Evolutionary conservation across 176 grass and related monocot species (phyloP).

Genomic region (Bonia amplexicaulis): DNA sequence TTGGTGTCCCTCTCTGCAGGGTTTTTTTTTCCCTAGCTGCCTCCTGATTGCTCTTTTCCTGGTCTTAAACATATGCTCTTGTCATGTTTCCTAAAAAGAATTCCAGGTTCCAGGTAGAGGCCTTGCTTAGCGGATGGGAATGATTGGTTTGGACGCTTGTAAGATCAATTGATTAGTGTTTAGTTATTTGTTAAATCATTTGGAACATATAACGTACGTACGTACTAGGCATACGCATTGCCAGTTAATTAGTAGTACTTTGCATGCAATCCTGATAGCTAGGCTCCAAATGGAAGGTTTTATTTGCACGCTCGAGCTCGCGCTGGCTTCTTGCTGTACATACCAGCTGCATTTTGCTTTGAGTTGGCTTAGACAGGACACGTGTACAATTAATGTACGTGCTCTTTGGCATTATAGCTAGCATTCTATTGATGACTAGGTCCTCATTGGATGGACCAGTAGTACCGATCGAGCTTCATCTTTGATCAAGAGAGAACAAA

Average conservation of each 20-base stretch:
- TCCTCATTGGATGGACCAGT: background rate
- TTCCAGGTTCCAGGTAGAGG: background rate
- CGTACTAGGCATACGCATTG: background rate
- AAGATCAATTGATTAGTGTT: background rate
- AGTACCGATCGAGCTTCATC: background rate
- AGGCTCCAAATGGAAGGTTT: constrained; percentile 45
- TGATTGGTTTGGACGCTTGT: constrained; percentile 45
- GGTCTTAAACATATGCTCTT: constrained; percentile 25
- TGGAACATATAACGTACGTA: constrained; percentile 4
- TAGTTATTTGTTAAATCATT: background rate
- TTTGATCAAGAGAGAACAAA: background rate
- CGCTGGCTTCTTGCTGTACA: background rate
- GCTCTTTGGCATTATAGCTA: background rate
- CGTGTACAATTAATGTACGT: background rate
- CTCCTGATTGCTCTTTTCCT: constrained; percentile 22
- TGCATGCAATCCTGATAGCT: background rate
- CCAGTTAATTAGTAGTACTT: constrained; percentile 4
- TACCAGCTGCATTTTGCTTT: background rate
- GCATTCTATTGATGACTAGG: background rate
- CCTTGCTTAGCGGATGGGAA: constrained; percentile 5
- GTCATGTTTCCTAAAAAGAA: constrained; percentile 31
- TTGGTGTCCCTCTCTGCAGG: background rate
- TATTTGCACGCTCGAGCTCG: background rate
- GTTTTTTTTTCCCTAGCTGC: background rate
- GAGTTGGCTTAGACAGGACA: background rate